phyloP scores from a whole-genome alignment of 257 asterid species.

The Solanum gandarillasii region DNA sequence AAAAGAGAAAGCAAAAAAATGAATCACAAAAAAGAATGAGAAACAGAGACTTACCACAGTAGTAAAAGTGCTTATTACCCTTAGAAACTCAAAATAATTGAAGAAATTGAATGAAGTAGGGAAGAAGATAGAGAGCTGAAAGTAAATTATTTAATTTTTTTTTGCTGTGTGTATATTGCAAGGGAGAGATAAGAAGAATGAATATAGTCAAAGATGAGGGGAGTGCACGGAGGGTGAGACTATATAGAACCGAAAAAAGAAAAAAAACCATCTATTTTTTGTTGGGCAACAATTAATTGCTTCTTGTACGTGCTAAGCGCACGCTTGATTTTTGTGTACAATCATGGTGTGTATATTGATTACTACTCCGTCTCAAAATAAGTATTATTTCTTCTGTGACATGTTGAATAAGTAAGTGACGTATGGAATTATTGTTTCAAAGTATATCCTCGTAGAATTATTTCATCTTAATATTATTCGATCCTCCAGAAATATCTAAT shows the following conservation, averaged over 20 bases:
- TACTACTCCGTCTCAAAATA: no score
- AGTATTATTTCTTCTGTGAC: no score
- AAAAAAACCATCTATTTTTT: background rate
- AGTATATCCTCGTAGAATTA: no score
- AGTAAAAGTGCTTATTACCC: background rate
- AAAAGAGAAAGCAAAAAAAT: background rate
- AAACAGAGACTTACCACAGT: background rate
- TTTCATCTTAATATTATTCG: no score
- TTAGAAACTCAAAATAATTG: background rate
- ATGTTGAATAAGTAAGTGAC: no score
- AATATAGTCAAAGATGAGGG: conserved; percentile 23
- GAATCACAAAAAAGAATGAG: background rate
- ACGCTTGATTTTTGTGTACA: background rate
- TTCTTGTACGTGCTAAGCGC: conserved; percentile 7
- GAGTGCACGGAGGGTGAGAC: conserved; percentile 30
- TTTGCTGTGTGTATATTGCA: background rate
- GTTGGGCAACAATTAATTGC: background rate
- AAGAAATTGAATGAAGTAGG: background rate
- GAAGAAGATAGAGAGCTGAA: background rate
- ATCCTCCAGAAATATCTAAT: no score
- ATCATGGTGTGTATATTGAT: background rate
- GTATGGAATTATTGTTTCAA: no score
- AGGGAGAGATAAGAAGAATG: background rate
- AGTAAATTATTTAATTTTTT: background rate
- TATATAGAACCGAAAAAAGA: background rate